Evolutionary conservation across 2,329 filamentous ascomycete species (phyloP).

Genomic region (Ascosphaera aggregata): DNA sequence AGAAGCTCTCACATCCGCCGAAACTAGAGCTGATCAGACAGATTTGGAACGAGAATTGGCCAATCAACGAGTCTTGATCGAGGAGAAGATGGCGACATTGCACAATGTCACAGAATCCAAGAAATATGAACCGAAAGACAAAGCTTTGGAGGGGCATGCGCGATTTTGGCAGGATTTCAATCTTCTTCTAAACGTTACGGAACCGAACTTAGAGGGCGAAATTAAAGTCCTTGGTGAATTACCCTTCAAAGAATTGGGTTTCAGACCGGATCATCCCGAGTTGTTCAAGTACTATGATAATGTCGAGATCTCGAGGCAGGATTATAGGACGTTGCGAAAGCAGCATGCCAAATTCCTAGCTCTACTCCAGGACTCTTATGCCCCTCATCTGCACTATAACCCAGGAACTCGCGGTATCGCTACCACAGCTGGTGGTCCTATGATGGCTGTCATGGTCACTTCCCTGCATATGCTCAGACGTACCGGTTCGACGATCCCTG

Average conservation of each 20-base stretch:
- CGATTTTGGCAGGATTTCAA: slow-evolving; percentile 6
- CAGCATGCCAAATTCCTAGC: slow-evolving; percentile 5
- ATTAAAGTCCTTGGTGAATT: neutral
- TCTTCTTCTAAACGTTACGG: slow-evolving; percentile 4
- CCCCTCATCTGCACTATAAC: slow-evolving; percentile 4
- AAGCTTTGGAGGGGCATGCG: slow-evolving; percentile 2
- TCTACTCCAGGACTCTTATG: slow-evolving; percentile 2
- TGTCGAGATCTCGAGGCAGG: slow-evolving; percentile 4
- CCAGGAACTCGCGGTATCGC: slow-evolving; percentile 5
- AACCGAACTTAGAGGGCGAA: neutral
- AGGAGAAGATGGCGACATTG: neutral
- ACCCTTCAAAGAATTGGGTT: slow-evolving; percentile 2
- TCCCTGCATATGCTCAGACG: slow-evolving; percentile 15
- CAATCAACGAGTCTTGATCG: neutral
- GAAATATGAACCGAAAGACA: neutral
- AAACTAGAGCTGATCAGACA: neutral
- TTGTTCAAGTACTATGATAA: slow-evolving; percentile 5
- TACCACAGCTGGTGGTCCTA: slow-evolving; percentile 7
- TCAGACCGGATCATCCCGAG: slow-evolving; percentile 5
- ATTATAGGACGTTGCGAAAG: slow-evolving; percentile 5
- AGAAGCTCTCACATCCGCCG: neutral
- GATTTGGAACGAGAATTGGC: neutral
- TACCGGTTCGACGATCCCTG: slow-evolving; percentile 13
- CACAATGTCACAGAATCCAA: neutral
- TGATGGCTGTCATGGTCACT: slow-evolving; percentile 13